Percentiles rank a stretch among this genome's conserved stretches.
Conservation (phyloP, 306 rosid genomes). For the Dryas octopetala region DNA sequence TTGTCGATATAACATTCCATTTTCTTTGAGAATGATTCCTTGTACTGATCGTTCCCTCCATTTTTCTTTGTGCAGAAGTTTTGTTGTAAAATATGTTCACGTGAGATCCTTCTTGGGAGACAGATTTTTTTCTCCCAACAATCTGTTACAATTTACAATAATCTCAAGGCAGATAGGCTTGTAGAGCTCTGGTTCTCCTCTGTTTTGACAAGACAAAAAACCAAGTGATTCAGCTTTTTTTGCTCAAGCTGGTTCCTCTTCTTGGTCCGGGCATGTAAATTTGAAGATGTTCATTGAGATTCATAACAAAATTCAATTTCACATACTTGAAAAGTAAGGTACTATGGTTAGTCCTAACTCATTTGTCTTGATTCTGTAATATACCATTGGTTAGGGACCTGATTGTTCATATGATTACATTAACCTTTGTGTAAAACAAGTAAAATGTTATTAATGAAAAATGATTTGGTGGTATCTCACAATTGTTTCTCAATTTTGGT, state of each 20-base stretch:
- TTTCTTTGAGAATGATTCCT: not conserved
- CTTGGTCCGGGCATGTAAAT: constrained; percentile 3
- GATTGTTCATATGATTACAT: constrained; percentile 8
- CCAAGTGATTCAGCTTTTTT: constrained; percentile 27
- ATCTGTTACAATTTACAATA: not conserved
- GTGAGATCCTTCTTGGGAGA: constrained; percentile 3
- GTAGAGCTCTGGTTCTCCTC: constrained; percentile 23
- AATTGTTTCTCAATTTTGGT: not conserved
- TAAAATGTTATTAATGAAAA: constrained; percentile 18
- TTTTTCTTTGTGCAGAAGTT: constrained; percentile 26
- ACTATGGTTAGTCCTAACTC: not conserved
- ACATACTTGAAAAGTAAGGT: not conserved
- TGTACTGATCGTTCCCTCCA: constrained; percentile 16
- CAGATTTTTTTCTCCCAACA: constrained; percentile 7
- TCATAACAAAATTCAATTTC: constrained; percentile 10
- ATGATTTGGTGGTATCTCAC: not conserved
- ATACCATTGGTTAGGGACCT: not conserved
- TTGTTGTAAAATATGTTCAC: constrained; percentile 10
- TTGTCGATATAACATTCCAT: not conserved
- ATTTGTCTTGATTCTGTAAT: constrained; percentile 5
- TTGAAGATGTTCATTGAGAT: constrained; percentile 7
- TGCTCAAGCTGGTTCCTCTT: constrained; percentile 18
- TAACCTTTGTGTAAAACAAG: not conserved
- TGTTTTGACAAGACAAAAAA: constrained; percentile 5
- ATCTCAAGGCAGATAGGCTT: constrained; percentile 12